Percentiles rank a stretch among this genome's conserved stretches.
phyloP scores from a whole-genome alignment of 2,329 filamentous ascomycete species.

The Fonsecaea multimorphosa region DNA sequence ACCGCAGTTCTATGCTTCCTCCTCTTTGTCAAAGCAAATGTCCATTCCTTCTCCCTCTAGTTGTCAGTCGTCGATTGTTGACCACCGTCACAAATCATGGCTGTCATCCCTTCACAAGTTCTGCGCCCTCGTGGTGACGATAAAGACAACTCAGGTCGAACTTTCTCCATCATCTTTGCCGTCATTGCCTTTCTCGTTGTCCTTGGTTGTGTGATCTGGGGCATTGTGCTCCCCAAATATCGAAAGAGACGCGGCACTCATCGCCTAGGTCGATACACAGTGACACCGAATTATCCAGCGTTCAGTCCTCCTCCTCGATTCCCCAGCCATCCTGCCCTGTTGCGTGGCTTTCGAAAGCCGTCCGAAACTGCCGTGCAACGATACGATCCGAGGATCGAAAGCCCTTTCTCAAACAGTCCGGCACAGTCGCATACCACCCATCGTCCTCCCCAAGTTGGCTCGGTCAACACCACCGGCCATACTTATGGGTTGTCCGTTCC shows the following conservation, averaged over 20 bases:
- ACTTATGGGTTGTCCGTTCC: conserved; percentile 34
- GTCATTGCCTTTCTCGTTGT: conserved; percentile 31
- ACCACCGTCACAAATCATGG: conserved; percentile 15
- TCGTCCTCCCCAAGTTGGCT: neutral
- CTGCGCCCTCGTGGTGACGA: conserved; percentile 23
- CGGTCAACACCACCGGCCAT: neutral
- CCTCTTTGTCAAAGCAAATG: neutral
- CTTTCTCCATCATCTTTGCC: conserved; percentile 32
- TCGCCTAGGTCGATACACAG: conserved; percentile 10
- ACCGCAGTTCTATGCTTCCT: neutral
- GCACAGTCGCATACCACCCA: neutral
- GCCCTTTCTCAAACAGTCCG: conserved; percentile 32
- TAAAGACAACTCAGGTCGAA: conserved; percentile 15
- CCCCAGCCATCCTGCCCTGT: conserved; percentile 34
- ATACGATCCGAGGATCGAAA: conserved; percentile 35
- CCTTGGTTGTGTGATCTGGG: conserved; percentile 32
- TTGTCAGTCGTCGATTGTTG: neutral
- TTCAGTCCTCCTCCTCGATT: conserved; percentile 23
- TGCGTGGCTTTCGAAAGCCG: conserved; percentile 26
- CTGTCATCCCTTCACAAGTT: conserved; percentile 13
- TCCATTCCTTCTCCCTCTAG: neutral
- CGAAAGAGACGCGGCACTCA: conserved; percentile 26
- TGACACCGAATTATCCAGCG: conserved; percentile 9
- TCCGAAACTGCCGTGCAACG: conserved; percentile 19
- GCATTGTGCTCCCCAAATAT: conserved; percentile 31